Base-by-base conservation (phyloP, 2,329 filamentous ascomycete species). In the Trichoderma polysporum region DNA sequence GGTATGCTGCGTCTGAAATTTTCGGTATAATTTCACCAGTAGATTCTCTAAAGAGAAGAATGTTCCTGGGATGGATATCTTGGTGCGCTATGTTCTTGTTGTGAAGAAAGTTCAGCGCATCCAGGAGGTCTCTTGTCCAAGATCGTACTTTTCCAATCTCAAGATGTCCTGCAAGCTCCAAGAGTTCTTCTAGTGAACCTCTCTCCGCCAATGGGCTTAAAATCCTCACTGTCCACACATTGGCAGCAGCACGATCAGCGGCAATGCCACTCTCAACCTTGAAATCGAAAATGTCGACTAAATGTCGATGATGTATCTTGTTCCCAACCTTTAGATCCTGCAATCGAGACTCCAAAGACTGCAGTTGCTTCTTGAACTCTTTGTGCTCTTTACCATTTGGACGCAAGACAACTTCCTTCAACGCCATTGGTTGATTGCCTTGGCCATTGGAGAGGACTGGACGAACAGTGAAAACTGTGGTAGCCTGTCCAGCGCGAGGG, bases 111-210 rank as follows among this genome's bases (percentile, higher is more conserved):
- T 93, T 91, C 31, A 99, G 82, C 0, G 90, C 95, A 79, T 97
- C 93, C 29, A 99, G 85, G 19, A 99, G 83, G 73, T 97, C 93
- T 68, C 94, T 88, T n/a, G 93, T 95, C 90, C 93, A 98, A 27
- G 92, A 89, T 62, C 93, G 90, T 52, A 94, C 89, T 75, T 90
- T 94, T 70, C 87, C 86, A 60, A 91, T 86, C 49, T 90, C 87
- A 59, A 97, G 81, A 33, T 86, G 86, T 4, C 91, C 92, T 49
- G 93, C 88, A 68, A 94, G 86, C 66, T 94, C 90, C 33, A 99
- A 83, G 22, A 96, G 83, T 72, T 97, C 93, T 31, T 90, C 87
- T 15, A 99, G 80, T 0, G 94, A 92, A 0, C 93, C 93, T 76
- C 92, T 93, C 61, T 93, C 90, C 12, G 92, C 91, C 72, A 92